Evolutionary conservation across 495 filamentous ascomycete species (phyloP), one percentile per base, ranked within the genome.

Genomic region (Xylaria intraflava): DNA sequence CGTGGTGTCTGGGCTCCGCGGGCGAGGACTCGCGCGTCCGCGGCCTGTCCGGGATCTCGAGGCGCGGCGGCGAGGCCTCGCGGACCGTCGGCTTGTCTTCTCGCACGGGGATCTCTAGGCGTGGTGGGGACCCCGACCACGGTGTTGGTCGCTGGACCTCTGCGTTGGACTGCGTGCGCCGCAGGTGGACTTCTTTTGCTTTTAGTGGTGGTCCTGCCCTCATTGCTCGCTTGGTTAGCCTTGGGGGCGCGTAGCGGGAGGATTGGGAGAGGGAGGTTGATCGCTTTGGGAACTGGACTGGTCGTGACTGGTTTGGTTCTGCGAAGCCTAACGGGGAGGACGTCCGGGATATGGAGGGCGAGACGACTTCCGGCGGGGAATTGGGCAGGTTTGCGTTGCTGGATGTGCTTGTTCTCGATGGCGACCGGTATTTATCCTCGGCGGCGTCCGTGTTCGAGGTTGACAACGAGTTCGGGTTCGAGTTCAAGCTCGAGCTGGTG

Each of bases 231-330:
- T 49, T 41, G 12, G 45, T 0, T 12, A 43, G 17, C 12, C 29
- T 23, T 16, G 23, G 42, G 20, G 38, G 45, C 8, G 45, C 42
- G 38, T 55, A 6, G 8, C 52, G 52, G 14, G 52, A 55, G 3
- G 38, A 19, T 20, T 49, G 43, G 16, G 52, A 55, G 40, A 55
- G 30, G 6, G 52, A 55, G 7, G 52, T 55, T 6, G 52, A 55
- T 19, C 53, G 27, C 31, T 50, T 33, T 9, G 46, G 53, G 20
- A 56, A 56, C 29, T 49, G 38, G 30, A 11, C 24, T 14, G 46
- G 11, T 36, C 16, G 40, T 8, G 22, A 7, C 9, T 22, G 20
- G 16, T 27, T 36, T 19, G 36, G 16, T 9, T 38, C 46, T 16
- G 31, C 12, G 12, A 17, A 1, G 19, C 51, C 41, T 23, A 20